Evolutionary conservation across 2,329 filamentous ascomycete genomes (phyloP).

Genomic region (Nemania sp.): DNA sequence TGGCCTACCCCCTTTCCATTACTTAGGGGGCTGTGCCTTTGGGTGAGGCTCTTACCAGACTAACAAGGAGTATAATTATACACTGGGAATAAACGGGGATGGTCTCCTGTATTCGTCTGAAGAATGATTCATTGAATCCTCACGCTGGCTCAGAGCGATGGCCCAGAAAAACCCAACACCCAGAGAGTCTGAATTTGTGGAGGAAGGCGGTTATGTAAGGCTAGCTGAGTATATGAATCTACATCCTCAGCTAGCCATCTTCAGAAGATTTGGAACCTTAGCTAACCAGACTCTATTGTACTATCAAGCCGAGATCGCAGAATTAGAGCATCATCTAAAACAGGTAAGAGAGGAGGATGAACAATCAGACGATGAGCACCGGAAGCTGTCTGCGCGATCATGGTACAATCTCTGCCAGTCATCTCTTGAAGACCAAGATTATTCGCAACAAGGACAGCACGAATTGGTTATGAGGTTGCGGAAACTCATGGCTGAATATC

Average conservation of each 20-base stretch:
- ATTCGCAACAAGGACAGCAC: conserved; percentile 11
- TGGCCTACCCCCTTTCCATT: too few species aligned
- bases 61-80: too few species aligned
- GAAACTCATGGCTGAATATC: conserved; percentile 19
- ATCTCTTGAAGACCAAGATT: not conserved
- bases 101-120: too few species aligned
- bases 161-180: not conserved
- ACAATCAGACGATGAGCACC: not conserved
- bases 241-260: conserved; percentile 20
- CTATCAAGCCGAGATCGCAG: conserved; percentile 17
- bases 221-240: conserved; percentile 17
- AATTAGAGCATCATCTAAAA: conserved; percentile 11
- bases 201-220: conserved; percentile 15
- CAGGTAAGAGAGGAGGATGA: not conserved
- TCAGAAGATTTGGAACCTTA: conserved; percentile 16
- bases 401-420: conserved; percentile 6
- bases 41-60: too few species aligned
- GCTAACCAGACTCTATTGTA: conserved; percentile 16
- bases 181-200: not conserved
- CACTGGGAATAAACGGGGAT: too few species aligned
- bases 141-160: not conserved
- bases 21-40: too few species aligned
- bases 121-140: too few species aligned
- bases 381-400: not conserved
- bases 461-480: conserved; percentile 23